These are phyloP conservation scores for Dalechampia spathulata DNA, from an alignment of 441 rosid genomes.

Conservation along the genomic window DNA sequence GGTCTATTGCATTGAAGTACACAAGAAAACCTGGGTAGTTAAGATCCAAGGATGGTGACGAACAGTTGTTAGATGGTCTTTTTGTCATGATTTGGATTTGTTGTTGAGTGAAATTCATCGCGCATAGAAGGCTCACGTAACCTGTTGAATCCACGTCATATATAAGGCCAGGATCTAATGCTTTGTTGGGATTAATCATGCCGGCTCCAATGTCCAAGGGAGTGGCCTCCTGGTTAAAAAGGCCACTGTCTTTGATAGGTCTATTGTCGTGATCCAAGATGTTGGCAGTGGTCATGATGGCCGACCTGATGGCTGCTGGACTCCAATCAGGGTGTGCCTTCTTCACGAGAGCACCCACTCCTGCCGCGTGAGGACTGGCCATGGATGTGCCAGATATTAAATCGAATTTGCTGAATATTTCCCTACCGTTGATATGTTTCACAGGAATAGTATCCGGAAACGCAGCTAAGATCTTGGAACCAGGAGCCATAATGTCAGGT, in stretches of 20 bases:
- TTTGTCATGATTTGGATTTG: conserved; percentile 7
- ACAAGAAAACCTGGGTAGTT: conserved; percentile 6
- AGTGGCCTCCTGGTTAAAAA: neutral
- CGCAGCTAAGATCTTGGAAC: too few relatives aligned
- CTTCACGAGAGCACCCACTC: too few relatives aligned
- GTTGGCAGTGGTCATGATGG: too few relatives aligned
- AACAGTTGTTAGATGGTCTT: neutral
- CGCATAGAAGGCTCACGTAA: neutral
- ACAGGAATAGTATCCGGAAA: neutral
- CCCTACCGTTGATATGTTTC: neutral
- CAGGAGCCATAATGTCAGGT: too few relatives aligned
- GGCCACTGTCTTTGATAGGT: neutral
- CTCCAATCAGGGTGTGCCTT: too few relatives aligned
- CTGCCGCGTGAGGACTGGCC: too few relatives aligned
- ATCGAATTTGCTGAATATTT: neutral
- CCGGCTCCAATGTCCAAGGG: neutral
- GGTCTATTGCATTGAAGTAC: neutral
- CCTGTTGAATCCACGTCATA: neutral
- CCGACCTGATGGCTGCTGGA: too few relatives aligned
- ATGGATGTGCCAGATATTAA: too few relatives aligned
- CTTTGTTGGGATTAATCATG: conserved; percentile 2
- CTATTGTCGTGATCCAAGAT: too few relatives aligned
- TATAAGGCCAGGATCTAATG: neutral
- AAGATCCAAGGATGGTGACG: neutral
- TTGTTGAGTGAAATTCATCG: neutral